phyloP scores from a whole-genome alignment of 2,329 filamentous ascomycete species.

The Aspergillus thermomutatus region DNA sequence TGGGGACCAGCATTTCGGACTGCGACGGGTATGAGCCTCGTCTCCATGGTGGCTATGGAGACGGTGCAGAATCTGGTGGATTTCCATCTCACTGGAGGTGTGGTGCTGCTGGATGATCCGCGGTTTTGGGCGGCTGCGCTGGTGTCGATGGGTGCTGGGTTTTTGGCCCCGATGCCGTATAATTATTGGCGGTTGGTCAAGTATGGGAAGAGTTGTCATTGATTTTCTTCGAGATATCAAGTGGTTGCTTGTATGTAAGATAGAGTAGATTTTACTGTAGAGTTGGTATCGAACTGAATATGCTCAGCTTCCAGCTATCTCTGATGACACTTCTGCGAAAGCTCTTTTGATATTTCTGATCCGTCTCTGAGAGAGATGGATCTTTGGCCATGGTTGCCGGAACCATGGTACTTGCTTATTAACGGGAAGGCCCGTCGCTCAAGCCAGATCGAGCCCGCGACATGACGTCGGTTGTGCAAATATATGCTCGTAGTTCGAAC shows the following conservation, averaged over 20 bases:
- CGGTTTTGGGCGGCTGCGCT: constrained; percentile 52
- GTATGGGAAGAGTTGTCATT: constrained; percentile 42
- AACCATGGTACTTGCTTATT: background rate
- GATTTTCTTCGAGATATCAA: background rate
- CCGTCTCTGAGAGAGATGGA: background rate
- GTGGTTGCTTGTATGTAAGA: background rate
- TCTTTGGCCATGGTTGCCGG: background rate
- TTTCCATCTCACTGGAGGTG: constrained; percentile 53
- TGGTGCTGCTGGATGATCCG: constrained; percentile 46
- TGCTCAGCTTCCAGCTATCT: background rate
- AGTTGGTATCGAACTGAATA: background rate
- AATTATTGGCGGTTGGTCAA: constrained; percentile 51
- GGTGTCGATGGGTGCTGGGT: constrained; percentile 28
- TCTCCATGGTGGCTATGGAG: constrained; percentile 61
- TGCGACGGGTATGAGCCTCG: constrained; percentile 57
- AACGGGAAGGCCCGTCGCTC: background rate
- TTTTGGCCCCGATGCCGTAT: constrained; percentile 51
- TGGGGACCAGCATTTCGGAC: constrained; percentile 50
- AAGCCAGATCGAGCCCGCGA: too few relatives aligned
- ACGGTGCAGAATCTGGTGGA: constrained; percentile 54
- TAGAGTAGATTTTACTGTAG: background rate
- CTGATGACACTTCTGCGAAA: background rate
- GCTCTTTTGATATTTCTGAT: too few relatives aligned
- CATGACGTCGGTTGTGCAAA: background rate
- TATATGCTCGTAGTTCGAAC: background rate